These are phyloP conservation scores for Floccularia luteovirens DNA, from an alignment of 768 basidiomycete genomes.

Conservation along the genomic window DNA sequence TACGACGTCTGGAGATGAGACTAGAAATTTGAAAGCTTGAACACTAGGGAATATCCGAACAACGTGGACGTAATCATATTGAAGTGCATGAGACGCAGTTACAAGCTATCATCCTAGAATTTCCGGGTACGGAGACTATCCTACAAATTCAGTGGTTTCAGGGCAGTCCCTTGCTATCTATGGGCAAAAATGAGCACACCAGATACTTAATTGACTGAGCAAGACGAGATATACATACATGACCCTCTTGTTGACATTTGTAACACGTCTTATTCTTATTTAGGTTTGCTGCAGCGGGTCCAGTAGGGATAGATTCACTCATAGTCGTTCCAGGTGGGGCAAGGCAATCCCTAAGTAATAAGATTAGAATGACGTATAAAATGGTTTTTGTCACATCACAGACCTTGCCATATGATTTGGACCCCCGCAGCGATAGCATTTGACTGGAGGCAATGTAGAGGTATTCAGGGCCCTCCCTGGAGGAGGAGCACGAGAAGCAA, in stretches of 20 bases:
- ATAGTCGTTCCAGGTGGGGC: constrained; percentile 56
- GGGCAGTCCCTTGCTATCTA: constrained; percentile 65
- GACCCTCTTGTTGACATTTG: constrained; percentile 83
- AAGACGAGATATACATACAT: constrained; percentile 42
- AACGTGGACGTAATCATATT: too few species aligned
- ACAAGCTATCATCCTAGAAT: too few species aligned
- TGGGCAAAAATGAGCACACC: not conserved
- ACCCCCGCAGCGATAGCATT: constrained; percentile 86
- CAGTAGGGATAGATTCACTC: constrained; percentile 35
- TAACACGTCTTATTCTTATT: constrained; percentile 79
- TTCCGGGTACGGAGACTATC: too few species aligned
- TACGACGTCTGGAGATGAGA: too few species aligned
- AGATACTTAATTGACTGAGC: constrained; percentile 1
- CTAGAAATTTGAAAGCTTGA: too few species aligned
- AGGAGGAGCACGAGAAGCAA: constrained; percentile 63
- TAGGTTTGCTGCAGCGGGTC: constrained; percentile 30
- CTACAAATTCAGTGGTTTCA: constrained; percentile 44
- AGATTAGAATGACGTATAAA: constrained; percentile 6
- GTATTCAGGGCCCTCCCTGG: constrained; percentile 71
- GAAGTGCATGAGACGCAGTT: too few species aligned
- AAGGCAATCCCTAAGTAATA: constrained; percentile 61
- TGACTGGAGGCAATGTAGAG: constrained; percentile 72
- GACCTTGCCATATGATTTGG: constrained; percentile 84
- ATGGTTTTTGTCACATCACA: constrained; percentile 5
- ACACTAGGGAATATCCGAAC: too few species aligned